Evolutionary conservation across 352 stramenopile genomes (phyloP), one percentile per base, ranked within the genome.

Genomic region (Pythium rhizo-oryzae): DNA sequence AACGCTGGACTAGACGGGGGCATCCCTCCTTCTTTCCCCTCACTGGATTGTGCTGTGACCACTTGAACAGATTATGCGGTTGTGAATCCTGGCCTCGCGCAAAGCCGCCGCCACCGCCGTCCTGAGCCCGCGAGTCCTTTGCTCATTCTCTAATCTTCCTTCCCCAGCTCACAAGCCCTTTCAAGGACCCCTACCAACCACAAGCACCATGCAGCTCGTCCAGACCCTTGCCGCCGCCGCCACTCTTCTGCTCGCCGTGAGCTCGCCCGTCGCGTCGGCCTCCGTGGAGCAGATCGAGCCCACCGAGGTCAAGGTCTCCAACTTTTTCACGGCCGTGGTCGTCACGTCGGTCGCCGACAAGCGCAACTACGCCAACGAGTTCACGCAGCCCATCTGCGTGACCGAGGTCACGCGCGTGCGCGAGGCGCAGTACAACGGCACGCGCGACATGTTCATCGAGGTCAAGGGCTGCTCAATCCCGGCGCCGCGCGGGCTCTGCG

Each of bases 391-490:
- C 13, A 69, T 69, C 54, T 69, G 62, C 43, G 24, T 63, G 4
- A 47, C 47, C 21, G 25, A 62, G 9, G 62, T 69, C 43, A 58
- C 43, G 53, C 62, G 62, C 54, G 62, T 69, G 53, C 62, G 62
- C 23, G 53, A 69, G 23, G 62, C 44, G n/a, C 21, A 59, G 41
- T 49, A 23, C 44, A 59, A 63, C 54, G 28, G 24, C 28, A 63
- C 41, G 19, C 53, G 62, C 46, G 44, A 63, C 28, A 49, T 63
- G 62, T 63, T 37, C 33, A 46, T 69, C 15, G 62, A 69, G 44
- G 62, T 63, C 15, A 62, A 57, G 7, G 62, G 62, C 41, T 69
- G 62, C 62, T 24, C 25, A 0, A 43, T 69, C 1, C 33, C n/a
- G n/a, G 52, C 49, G 54, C 43, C 53, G 2, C 53, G 24, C 0